Base-by-base conservation (phyloP, 768 basidiomycete genomes). In the Suillus subluteus region DNA sequence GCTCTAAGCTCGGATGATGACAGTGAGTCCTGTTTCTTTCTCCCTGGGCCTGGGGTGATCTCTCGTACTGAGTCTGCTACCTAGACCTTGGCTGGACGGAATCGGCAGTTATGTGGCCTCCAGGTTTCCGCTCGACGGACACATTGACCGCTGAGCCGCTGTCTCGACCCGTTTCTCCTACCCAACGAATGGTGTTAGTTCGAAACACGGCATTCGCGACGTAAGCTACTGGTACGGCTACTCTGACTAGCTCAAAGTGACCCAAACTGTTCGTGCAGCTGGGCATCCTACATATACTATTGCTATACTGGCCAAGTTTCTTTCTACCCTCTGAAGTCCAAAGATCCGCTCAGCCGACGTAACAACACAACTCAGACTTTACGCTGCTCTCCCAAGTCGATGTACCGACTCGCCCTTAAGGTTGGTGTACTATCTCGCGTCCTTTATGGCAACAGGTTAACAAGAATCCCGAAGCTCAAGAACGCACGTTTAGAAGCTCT, bases 311-410 rank as follows among this genome's bases (percentile, higher is more conserved):
- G 76, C 0, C 73, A 76, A 50, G 68, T 73, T 5, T 72, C 66
- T 44, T 76, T 76, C 62, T 56, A 64, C 18, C 66, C 71, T 23
- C 48, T 76, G 56, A 78, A 71, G 63, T 74, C 76, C 26, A 64
- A 18, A 15, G 50, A 30, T 21, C 6, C 65, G 38, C 48, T 63
- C 30, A n/a, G 55, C 21, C 26, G 16, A 5, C 26, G 16, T 2
- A 50, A 46, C 9, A 38, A 21, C n/a, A 23, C n/a, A 6, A 52
- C 18, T 16, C 46, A 32, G 0, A 54, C 65, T 26, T 68, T 71
- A 6, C 1, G 58, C 26, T 79, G 78, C 26, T 80, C 78, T 21
- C 78, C 79, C 62, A 79, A 80, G 71, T 79, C 78, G 13, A 79
- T 80, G 79, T 80, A 78, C 69, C 76, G 78, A 62, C 70, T 79